Conservation (phyloP, 305 asterid genomes). For the Solanum hybrid region DNA sequence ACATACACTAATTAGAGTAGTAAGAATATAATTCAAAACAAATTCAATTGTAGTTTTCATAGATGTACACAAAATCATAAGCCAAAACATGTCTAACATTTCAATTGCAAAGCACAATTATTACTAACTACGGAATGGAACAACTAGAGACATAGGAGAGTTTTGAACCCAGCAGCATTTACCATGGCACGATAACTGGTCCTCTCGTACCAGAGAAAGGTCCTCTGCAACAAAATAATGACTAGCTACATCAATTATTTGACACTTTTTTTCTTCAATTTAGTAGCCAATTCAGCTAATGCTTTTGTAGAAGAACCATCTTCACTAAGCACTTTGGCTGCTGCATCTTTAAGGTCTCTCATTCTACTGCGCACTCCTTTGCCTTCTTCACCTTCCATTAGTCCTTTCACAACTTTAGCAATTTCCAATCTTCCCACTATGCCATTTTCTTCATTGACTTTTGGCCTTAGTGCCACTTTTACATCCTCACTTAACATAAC, state of each 20-base stretch:
- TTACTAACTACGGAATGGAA: not conserved
- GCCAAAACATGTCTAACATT: not conserved
- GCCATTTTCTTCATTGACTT: constrained; percentile 27
- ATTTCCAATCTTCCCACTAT: constrained; percentile 40
- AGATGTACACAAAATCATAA: not conserved
- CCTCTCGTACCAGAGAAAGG: not conserved
- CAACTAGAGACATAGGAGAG: not conserved
- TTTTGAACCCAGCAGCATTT: not conserved
- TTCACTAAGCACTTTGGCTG: constrained; percentile 25
- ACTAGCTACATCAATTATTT: not conserved
- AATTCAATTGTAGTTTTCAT: not conserved
- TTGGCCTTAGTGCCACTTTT: constrained; percentile 44
- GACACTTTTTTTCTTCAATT: constrained; percentile 24
- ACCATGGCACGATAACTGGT: not conserved
- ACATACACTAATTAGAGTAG: not conserved
- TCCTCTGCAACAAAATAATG: not conserved
- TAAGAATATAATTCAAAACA: not conserved
- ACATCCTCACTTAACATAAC: constrained; percentile 39
- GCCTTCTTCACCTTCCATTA: constrained; percentile 81
- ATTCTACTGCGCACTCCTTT: constrained; percentile 41
- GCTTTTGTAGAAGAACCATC: constrained; percentile 46
- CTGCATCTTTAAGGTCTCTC: constrained; percentile 45
- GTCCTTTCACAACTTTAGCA: constrained; percentile 34
- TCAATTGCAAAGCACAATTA: not conserved
- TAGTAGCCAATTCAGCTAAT: constrained; percentile 33